Base-by-base conservation (phyloP, 108 stramenopile species). In the Seminavis robusta region DNA sequence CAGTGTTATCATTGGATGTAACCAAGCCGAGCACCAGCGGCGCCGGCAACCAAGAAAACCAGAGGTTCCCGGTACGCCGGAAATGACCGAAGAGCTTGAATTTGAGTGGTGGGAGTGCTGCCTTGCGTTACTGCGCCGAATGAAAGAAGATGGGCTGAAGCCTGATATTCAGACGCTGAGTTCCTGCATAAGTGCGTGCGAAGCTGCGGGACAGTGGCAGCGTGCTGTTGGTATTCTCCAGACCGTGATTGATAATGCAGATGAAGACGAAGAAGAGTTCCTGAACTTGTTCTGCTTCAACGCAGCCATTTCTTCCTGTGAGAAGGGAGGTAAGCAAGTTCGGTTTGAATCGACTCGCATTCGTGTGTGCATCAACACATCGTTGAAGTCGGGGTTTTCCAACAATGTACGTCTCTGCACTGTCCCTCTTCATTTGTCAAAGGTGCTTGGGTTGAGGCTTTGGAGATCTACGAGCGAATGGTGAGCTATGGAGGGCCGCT, bases 181-280 rank as follows among this genome's bases (percentile, higher is more conserved):
- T 23, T 81, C 82, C 24, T 76, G 63, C 8, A 82, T 88, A 17
- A 80, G 78, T 59, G 75, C 83, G 26, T 80, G 75, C 38, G 81
- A 88, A 61, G 73, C 82, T 32, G 87, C 81, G 7, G 87, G 87
- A 15, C 55, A 88, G 64, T 88, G 87, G 87, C 87, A 88, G 51
- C 75, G 83, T 8, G 87, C 87, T 10, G 59, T 88, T 16, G 69
- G 83, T 27, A 73, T 88, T 36, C 63, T 88, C 8, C 69, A 81
- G 38, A 56, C 67, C 1, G 71, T 81, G 56, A 55, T 73, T 7
- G 67, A 69, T 16, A 56, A 63, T 25, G 21, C 27, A 33, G 55
- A 52, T 16, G 30, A 48, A 3, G 56, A 56, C 23, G 47, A 27
- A 39, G 30, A 40, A 5, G 23, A 65, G 10, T 39, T 42, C 28